Base-by-base conservation (phyloP, 1,284 basidiomycete genomes). In the Cystobasidium sp. region DNA sequence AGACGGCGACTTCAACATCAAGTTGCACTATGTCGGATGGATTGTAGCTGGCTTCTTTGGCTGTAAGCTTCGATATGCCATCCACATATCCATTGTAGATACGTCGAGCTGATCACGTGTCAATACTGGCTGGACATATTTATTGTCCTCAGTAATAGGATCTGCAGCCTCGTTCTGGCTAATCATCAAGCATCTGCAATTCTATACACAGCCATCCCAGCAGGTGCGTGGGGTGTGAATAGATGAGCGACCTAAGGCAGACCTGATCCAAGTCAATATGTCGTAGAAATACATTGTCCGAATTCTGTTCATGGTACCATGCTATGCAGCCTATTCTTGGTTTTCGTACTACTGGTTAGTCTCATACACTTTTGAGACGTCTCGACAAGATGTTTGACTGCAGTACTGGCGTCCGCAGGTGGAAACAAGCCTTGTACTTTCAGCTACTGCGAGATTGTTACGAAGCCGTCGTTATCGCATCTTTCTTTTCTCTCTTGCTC, bases 401-500 rank as follows among this genome's bases (percentile, higher is more conserved):
- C 44, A 2, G 49, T 63, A 66, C 20, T 39, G 10, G 20, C 10
- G 6, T 43, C 20, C 20, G 41, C 6, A 71, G 69, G 55, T 76
- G 74, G 75, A 70, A 74, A 3, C 58, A 78, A 10, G 81, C 82
- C 1, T 70, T 78, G n/a, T 79, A 79, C 75, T 81, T 80, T 71
- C 79, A 83, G 64, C 80, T 81, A 58, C 74, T 80, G 44, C 77
- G 81, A 44, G 88, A 88, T 88, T 78, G 85, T 89, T 20, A 90
- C 88, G 89, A 91, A 79, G 86, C 87, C 74, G 89, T 88, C 51
- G 88, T 91, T 10, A 83, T 92, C 74, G 90, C 89, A 0, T 85
- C 89, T 6, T 92, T 92, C 84, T 91, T 92, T 83, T 90, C 91
- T 78, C 86, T 92, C 16, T 84, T 93, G 47, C 84, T 92, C 46